These are phyloP conservation scores for Huntiella decipiens DNA, from an alignment of 2,329 filamentous ascomycete species.

Conservation along the genomic window DNA sequence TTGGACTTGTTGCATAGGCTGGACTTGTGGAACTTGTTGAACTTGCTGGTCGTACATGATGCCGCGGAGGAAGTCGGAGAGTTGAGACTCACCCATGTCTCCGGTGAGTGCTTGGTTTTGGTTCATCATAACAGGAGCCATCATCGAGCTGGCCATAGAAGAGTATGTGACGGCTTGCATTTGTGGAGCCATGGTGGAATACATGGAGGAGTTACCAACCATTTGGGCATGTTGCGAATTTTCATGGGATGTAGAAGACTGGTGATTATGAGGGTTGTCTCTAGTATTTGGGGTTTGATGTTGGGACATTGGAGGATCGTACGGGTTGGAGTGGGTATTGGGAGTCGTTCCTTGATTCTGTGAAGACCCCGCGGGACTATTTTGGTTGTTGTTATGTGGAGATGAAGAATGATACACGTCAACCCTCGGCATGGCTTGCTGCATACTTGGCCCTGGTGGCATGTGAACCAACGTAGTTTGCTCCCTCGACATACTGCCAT, in stretches of 20 bases:
- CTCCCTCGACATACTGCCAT: background rate
- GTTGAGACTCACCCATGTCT: constrained; percentile 19
- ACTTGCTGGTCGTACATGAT: constrained; percentile 29
- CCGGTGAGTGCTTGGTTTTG: background rate
- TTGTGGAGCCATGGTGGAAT: too few relatives aligned
- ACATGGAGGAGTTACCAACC: too few relatives aligned
- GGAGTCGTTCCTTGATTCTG: background rate
- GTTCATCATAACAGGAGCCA: background rate
- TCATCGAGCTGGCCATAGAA: background rate
- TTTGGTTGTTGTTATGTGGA: background rate
- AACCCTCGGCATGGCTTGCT: background rate
- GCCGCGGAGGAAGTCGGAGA: constrained; percentile 31
- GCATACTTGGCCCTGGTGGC: background rate
- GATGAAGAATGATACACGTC: background rate
- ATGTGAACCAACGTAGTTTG: constrained; percentile 1
- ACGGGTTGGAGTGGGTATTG: background rate
- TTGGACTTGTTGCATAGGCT: too few relatives aligned
- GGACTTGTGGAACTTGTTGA: constrained; percentile 17
- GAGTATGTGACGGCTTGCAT: too few relatives aligned
- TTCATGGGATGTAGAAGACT: background rate
- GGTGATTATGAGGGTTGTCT: background rate
- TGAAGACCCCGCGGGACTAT: background rate
- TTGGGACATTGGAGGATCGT: background rate
- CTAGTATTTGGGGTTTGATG: background rate
- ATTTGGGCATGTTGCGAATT: background rate